Evolutionary conservation across 768 basidiomycete species (phyloP), one percentile per base, ranked within the genome.

Genomic region (Piloderma croceum): DNA sequence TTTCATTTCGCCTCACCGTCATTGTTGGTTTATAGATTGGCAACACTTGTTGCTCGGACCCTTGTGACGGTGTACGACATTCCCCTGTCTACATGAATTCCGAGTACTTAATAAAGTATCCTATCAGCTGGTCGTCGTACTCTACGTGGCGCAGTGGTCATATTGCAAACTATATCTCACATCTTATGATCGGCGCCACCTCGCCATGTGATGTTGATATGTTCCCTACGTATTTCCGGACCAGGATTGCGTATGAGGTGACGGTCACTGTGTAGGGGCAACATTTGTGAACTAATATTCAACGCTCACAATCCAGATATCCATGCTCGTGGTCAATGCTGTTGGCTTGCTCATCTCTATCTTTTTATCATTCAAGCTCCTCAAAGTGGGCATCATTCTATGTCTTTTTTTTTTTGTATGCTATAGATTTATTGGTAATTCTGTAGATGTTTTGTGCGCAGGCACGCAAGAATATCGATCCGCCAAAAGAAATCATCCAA

Each of bases 381-480:
- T 63, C 55, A 70, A 59, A 49, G 73, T 74, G 20, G 21, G 58
- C 42, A 23, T 0, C 6, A n/a, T 13, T 24, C 3, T 27, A 11
- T 22, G 21, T 36, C 5, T 22, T 29, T 21, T 21, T 23, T 7
- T 20, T 25, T 39, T 22, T 22, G 19, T 15, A 6, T 11, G n/a
- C 12, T 23, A 15, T 34, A 23, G 9, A 25, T 49, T 40, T 21
- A 22, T 19, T 29, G 18, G 1, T 34, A 10, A 20, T 25, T 4
- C 6, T 13, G 4, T 33, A 73, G 73, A 58, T 69, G 6, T 79
- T 75, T 47, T 57, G 65, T 11, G 61, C 49, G 3, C 64, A 67
- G 45, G 67, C 69, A 2, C 73, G 77, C 50, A 64, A 63, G 34
- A 68, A 69, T 5, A 71, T 78, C 31, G 76, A 74, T 13, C 67